phyloP scores from a whole-genome alignment of 2,329 filamentous ascomycete genomes.

The Podosphaera fusca region DNA sequence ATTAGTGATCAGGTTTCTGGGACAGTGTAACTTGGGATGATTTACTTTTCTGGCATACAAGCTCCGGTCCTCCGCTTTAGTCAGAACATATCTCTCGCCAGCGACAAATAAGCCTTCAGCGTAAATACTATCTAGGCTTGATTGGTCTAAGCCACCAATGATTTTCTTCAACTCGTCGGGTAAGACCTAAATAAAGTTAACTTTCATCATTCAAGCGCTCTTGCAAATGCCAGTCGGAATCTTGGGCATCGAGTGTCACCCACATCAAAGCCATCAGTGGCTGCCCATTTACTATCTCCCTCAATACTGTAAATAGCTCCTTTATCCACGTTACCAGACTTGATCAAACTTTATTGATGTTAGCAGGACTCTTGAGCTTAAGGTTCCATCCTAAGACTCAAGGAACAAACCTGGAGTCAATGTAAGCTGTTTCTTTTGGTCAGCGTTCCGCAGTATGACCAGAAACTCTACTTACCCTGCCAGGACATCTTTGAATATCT shows the following conservation, averaged over 20 bases:
- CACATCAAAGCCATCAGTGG: conserved; percentile 36
- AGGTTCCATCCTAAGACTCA: background rate
- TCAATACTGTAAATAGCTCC: conserved; percentile 63
- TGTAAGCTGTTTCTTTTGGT: conserved; percentile 25
- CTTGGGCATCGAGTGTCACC: conserved; percentile 4
- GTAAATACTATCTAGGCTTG: conserved; percentile 36
- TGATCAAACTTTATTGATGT: conserved; percentile 42
- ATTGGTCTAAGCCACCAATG: conserved; percentile 24
- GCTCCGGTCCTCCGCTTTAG: conserved; percentile 53
- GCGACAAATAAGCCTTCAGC: conserved; percentile 51
- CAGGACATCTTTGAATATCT: conserved; percentile 36
- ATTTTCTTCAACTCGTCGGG: conserved; percentile 36
- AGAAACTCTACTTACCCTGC: conserved; percentile 34
- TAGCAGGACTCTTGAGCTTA: conserved; percentile 6
- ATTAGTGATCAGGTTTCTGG: conserved; percentile 1
- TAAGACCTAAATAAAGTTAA: conserved; percentile 22
- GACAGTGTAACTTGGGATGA: background rate
- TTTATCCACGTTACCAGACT: conserved; percentile 57
- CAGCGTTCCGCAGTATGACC: conserved; percentile 11
- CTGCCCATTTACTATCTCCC: conserved; percentile 62
- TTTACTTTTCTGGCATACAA: conserved; percentile 71
- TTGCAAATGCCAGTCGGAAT: background rate
- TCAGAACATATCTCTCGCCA: conserved; percentile 56
- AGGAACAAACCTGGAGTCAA: conserved; percentile 32
- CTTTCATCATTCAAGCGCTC: background rate